These are phyloP conservation scores for Diaporthe amygdali DNA, from an alignment of 2,329 filamentous ascomycete genomes.

Conservation along the genomic window DNA sequence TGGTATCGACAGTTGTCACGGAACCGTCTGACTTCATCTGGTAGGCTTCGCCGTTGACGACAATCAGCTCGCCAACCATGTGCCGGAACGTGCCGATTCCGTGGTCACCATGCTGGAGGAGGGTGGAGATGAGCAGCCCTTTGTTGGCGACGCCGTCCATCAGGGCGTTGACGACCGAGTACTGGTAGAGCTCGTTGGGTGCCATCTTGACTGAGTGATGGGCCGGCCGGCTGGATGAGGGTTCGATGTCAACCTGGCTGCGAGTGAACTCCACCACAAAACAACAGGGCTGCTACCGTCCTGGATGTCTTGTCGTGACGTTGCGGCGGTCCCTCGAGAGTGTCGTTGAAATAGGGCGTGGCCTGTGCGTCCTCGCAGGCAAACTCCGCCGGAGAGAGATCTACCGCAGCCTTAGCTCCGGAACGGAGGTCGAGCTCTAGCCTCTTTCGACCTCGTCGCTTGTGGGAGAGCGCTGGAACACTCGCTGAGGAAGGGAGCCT, in stretches of 20 bases:
- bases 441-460: neutral
- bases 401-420: neutral
- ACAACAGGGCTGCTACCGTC: neutral
- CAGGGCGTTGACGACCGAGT: conserved; percentile 40
- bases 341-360: conserved; percentile 1
- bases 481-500: neutral
- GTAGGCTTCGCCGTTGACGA: conserved; percentile 37
- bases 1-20: conserved; percentile 30
- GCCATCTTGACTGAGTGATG: conserved; percentile 32
- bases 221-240: neutral
- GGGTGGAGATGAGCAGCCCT: conserved; percentile 34
- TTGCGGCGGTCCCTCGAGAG: neutral
- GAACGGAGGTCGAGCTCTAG: neutral
- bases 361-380: conserved; percentile 11
- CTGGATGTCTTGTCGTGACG: conserved; percentile 3
- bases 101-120: conserved; percentile 39
- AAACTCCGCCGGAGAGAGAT: neutral
- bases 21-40: conserved; percentile 42
- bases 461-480: neutral
- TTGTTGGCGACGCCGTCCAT: conserved; percentile 41
- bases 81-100: conserved; percentile 40
- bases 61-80: conserved; percentile 42
- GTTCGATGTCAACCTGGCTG: neutral
- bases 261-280: neutral
- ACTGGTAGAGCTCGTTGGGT: conserved; percentile 40